Base-by-base conservation (phyloP, 31 red algal species). In the Bonnemaisonia californica region DNA sequence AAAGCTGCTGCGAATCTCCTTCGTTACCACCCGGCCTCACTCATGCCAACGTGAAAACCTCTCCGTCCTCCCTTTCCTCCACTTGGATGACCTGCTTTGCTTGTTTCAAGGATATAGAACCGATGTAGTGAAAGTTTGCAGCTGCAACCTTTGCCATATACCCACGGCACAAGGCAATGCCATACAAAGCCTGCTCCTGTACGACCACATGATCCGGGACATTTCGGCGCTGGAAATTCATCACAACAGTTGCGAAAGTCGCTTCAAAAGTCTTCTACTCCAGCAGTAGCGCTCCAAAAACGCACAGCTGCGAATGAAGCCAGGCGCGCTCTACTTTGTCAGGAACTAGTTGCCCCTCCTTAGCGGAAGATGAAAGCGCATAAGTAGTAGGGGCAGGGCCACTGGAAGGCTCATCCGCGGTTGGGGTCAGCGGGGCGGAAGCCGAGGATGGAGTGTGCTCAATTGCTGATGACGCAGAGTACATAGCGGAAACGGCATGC, bases 291-390 rank as follows among this genome's bases (percentile, higher is more conserved):
- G 57, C 76, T 16, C 38, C 29, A 1, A 66, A 26, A 26, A 39
- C 60, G 0, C 31, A 31, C 4, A 79, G 76, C 38, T 79, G 57
- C 30, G n/a, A 31, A 29, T 65, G 4, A 16, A 66, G 3, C 76
- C 76, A 79, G 16, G 1, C 24, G 21, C 65, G 62, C 30, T 79
- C 76, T 26, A 64, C 37, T 27, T 79, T 79, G 76, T 79, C 65
- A 33, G 57, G 55, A 11, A 64, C 76, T 51, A 79, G 65, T 38
- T 59, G 57, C 39, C 30, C 32, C 23, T 65, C 38, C 61, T 65
- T 29, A n/a, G n/a, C n/a, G n/a, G n/a, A n/a, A n/a, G n/a, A n/a
- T n/a, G n/a, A n/a, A n/a, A n/a, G n/a, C n/a, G n/a, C n/a, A n/a
- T n/a, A n/a, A n/a, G n/a, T n/a, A n/a, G n/a, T n/a, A n/a, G n/a